These are phyloP conservation scores for Melampsora americana DNA, from an alignment of 1,284 basidiomycete species.

Conservation along the genomic window DNA sequence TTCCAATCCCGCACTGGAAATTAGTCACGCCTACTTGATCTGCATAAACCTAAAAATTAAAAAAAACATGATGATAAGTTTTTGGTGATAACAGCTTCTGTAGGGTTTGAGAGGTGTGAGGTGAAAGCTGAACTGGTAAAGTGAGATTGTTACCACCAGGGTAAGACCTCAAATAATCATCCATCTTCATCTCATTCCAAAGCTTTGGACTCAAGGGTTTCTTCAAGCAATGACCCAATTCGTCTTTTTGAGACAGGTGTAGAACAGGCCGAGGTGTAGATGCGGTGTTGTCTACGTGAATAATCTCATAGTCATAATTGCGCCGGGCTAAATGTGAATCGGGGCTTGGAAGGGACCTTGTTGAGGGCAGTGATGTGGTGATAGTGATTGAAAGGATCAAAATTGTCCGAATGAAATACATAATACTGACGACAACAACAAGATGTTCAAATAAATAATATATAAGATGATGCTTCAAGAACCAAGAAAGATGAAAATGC, in stretches of 20 bases:
- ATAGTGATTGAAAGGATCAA: too few relatives aligned
- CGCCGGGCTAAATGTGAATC: too few relatives aligned
- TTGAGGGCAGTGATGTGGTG: not conserved
- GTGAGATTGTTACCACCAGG: conserved; percentile 33
- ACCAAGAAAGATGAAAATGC: too few relatives aligned
- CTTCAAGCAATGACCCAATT: conserved; percentile 18
- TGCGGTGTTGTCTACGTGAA: not conserved
- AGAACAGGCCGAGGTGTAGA: conserved; percentile 12
- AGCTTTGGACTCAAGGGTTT: conserved; percentile 18
- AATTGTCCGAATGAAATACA: too few relatives aligned
- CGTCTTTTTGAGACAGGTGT: conserved; percentile 3
- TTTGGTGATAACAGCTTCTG: not conserved
- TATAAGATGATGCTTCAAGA: too few relatives aligned
- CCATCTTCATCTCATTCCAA: conserved; percentile 38
- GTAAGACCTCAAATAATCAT: conserved; percentile 29
- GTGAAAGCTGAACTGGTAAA: conserved; percentile 10
- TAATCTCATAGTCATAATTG: too few relatives aligned
- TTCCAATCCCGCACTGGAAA: conserved; percentile 42
- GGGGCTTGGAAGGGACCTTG: not conserved
- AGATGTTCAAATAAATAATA: too few relatives aligned
- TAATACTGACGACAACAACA: too few relatives aligned
- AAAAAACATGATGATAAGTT: not conserved
- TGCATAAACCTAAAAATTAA: conserved; percentile 17
- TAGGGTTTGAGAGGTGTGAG: not conserved
- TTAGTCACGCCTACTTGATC: conserved; percentile 29